Percentiles rank a stretch among this genome's conserved stretches.
phyloP scores from a whole-genome alignment of 208 protist genomes.

The Angomonas ambiguus region DNA sequence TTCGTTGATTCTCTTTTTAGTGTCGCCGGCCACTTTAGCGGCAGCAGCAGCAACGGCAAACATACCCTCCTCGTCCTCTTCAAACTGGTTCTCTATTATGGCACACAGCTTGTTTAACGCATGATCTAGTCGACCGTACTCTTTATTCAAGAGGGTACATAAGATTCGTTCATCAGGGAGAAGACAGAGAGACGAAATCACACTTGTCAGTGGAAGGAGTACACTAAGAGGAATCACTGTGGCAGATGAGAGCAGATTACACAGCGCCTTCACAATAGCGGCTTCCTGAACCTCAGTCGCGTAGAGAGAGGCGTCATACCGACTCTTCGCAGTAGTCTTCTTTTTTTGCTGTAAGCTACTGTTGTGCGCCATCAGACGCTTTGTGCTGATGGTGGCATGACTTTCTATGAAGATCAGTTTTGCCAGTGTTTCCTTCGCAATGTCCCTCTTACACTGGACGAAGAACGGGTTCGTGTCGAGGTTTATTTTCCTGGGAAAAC shows the following conservation, averaged over 20 bases:
- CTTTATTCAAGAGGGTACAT: conserved; percentile 61
- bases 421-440: conserved; percentile 48
- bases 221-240: conserved; percentile 35
- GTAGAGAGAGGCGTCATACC: background rate
- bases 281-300: conserved; percentile 29
- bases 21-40: conserved; percentile 19
- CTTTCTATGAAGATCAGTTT: conserved; percentile 53
- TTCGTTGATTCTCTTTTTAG: conserved; percentile 5
- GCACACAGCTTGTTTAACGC: conserved; percentile 34
- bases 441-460: conserved; percentile 13
- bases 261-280: conserved; percentile 29
- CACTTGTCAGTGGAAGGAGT: conserved; percentile 36
- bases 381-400: conserved; percentile 25
- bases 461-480: conserved; percentile 15
- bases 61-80: conserved; percentile 23
- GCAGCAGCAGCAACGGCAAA: conserved; percentile 24
- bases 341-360: background rate
- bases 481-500: conserved; percentile 37
- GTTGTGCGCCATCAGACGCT: conserved; percentile 12
- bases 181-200: conserved; percentile 43
- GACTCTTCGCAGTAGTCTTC: background rate
- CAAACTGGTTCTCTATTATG: conserved; percentile 24
- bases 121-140: conserved; percentile 35
- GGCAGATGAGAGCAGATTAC: conserved; percentile 35
- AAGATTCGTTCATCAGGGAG: conserved; percentile 63